These are phyloP conservation scores for Syncephalastrum racemosum DNA, from an alignment of 371 early-diverging fungal genomes.

Conservation along the genomic window DNA sequence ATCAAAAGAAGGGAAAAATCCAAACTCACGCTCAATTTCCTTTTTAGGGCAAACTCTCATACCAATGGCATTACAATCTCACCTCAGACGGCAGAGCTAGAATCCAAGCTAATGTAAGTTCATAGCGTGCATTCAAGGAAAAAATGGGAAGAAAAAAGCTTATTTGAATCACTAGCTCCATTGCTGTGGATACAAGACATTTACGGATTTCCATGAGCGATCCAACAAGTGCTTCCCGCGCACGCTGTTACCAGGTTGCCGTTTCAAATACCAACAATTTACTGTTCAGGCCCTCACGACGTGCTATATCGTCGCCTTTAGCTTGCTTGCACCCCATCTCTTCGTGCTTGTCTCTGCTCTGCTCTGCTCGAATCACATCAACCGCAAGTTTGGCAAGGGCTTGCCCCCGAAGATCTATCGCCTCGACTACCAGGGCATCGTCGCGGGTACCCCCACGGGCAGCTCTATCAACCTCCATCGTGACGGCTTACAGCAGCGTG, in stretches of 20 bases:
- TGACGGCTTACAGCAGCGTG: conserved; percentile 40
- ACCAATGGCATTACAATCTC: conserved; percentile 50
- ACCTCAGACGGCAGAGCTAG: conserved; percentile 37
- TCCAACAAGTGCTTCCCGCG: conserved; percentile 64
- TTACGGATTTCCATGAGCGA: conserved; percentile 55
- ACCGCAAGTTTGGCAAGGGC: conserved; percentile 52
- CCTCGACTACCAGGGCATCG: conserved; percentile 47
- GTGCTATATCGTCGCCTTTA: conserved; percentile 56
- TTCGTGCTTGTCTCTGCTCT: conserved; percentile 51
- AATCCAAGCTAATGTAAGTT: conserved; percentile 46
- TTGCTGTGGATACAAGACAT: conserved; percentile 59
- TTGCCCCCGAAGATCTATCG: conserved; percentile 55
- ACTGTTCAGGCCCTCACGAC: conserved; percentile 41
- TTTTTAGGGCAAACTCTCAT: conserved; percentile 39
- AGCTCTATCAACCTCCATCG: conserved; percentile 39
- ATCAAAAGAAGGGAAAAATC: background rate
- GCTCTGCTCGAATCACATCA: conserved; percentile 61
- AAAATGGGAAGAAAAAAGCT: too few relatives aligned
- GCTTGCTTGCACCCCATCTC: conserved; percentile 47
- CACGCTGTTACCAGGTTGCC: conserved; percentile 55
- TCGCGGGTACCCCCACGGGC: conserved; percentile 47
- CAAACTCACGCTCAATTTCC: background rate
- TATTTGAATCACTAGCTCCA: conserved; percentile 35
- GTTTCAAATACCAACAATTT: conserved; percentile 47
- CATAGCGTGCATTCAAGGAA: too few relatives aligned